phyloP scores from a whole-genome alignment of 768 basidiomycete species.

The Leccinum incarnatum region DNA sequence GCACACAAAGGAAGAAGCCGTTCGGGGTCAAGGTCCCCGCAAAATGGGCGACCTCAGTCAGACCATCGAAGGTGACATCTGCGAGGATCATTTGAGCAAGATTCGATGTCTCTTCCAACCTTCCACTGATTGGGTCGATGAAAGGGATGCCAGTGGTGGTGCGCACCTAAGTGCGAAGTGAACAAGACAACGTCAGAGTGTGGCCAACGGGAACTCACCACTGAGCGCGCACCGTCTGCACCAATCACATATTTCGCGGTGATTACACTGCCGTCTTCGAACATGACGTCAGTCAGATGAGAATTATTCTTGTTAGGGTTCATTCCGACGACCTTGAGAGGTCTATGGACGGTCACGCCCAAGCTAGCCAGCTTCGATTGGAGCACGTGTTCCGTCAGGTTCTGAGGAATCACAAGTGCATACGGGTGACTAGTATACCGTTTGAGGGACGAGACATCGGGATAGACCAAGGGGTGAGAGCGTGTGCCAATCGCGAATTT shows the following conservation, averaged over 20 bases:
- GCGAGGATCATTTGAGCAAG: background rate
- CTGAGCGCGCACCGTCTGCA: background rate
- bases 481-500: slow-evolving; percentile 32
- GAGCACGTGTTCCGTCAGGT: slow-evolving; percentile 43
- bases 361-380: background rate
- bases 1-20: slow-evolving; percentile 15
- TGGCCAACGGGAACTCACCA: background rate
- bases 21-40: slow-evolving; percentile 9
- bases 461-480: slow-evolving; percentile 22
- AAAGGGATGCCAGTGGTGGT: background rate
- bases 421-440: slow-evolving; percentile 46
- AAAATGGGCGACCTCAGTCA: background rate
- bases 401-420: slow-evolving; percentile 43
- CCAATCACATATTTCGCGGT: background rate
- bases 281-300: background rate
- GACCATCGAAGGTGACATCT: background rate
- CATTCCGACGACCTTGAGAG: background rate
- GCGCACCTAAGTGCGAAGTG: background rate
- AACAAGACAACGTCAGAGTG: background rate
- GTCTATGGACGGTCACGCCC: background rate
- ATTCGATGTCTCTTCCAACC: background rate
- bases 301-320: background rate
- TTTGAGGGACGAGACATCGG: slow-evolving; percentile 36
- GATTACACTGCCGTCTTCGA: background rate
- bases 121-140: background rate